Evolutionary conservation across 1,139 yeast species (phyloP), one percentile per base, ranked within the genome.

Genomic region (Pneumocystis sp.): DNA sequence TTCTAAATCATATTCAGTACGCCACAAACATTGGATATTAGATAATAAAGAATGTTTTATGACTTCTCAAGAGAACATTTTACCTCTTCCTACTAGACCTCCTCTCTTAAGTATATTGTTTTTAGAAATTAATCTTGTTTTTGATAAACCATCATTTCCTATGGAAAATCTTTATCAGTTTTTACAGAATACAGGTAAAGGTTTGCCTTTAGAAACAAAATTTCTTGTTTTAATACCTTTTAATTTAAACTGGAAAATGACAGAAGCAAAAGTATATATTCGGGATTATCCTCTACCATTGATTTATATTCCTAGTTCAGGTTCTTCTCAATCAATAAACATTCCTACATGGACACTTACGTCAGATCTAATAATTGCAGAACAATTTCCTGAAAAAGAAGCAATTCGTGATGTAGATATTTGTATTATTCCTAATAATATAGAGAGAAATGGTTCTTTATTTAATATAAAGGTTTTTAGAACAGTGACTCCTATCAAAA

Each of bases 141-240:
- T 90, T 1, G 75, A 77, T 3, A 77, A 79, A 31, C 89, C 96
- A 0, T 73, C 79, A 1, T 85, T 86, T 72, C 82, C 82, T 0
- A 70, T 81, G 4, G 78, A 77, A 1, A 77, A 81, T 4, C 74
- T 88, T 21, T 81, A 88, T 0, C 76, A 83, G 37, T 90, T 85
- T 72, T 74, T 91, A 42, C 76, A 85, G 72, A 81, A 83, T 25
- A 79, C 86, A 21, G 97, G 97, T 4, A 91, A 89, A 73, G 95
- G 95, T 0, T 81, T 86, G 35, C 97, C 97, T 0, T 73, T 74
- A 65, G 87, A 85, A 68, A 83, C 91, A 0, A 73, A 78, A 64
- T 91, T 85, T 73, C 84, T 95, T 0, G 77, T 87, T 29, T 74
- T 87, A 72, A 72, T 90, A 1, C 97, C 97, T 0, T 72, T 85